A percentile compares a stretch with the other conserved stretches of the same genome.
Evolutionary conservation across 2,329 filamentous ascomycete genomes (phyloP).

Genomic region (Clonostachys rhizophaga): DNA sequence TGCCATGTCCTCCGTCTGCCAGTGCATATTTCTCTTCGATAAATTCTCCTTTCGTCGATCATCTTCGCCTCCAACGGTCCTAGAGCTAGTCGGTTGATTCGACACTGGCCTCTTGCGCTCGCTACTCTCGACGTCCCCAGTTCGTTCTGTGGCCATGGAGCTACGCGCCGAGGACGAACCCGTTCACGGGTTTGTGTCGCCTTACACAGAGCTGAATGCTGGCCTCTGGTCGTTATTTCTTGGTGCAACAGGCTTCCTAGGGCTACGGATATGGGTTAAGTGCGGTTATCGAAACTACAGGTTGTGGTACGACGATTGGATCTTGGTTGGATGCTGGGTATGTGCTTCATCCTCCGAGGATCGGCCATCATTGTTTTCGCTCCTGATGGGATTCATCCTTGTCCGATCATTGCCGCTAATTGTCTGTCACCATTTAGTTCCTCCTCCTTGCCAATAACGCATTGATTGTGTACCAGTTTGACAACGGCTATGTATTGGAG

Average conservation of each 20-base stretch:
- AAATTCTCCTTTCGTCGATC: too few species aligned
- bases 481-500: conserved; percentile 37
- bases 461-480: conserved; percentile 39
- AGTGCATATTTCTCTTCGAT: too few species aligned
- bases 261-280: conserved; percentile 25
- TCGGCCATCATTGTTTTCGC: neutral
- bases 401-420: neutral
- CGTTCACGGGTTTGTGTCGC: conserved; percentile 17
- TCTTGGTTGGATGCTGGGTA: conserved; percentile 28
- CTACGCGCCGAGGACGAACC: conserved; percentile 12
- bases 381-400: neutral
- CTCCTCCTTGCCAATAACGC: conserved; percentile 37
- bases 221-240: conserved; percentile 25
- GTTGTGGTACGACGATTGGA: conserved; percentile 31
- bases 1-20: too few species aligned
- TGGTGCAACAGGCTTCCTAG: conserved; percentile 20
- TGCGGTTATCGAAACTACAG: conserved; percentile 21
- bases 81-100: too few species aligned
- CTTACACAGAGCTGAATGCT: conserved; percentile 20
- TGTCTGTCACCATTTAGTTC: conserved; percentile 14
- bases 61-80: too few species aligned
- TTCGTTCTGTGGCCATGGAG: too few species aligned
- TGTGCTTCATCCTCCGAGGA: conserved; percentile 7
- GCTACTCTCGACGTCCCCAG: too few species aligned
- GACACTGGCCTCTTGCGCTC: too few species aligned